A percentile compares a stretch with the other conserved stretches of the same genome.
Evolutionary conservation across 2,329 filamentous ascomycete genomes (phyloP).

Genomic region (Alternaria incomplexa): DNA sequence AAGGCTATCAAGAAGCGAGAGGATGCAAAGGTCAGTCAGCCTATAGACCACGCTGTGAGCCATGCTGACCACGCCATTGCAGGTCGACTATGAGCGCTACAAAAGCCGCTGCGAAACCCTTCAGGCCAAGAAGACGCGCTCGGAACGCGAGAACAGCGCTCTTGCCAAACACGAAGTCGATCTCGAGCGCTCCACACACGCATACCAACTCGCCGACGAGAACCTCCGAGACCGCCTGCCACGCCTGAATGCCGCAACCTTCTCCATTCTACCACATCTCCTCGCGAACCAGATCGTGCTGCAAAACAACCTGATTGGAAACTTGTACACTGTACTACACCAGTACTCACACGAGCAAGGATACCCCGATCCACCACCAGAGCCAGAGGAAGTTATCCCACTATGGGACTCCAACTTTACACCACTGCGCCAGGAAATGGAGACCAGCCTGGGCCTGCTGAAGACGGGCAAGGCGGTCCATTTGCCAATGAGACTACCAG

Average conservation of each 20-base stretch:
- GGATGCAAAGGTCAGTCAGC: conserved; percentile 67
- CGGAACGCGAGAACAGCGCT: conserved; percentile 73
- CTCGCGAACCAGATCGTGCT: conserved; percentile 74
- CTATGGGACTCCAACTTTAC: conserved; percentile 69
- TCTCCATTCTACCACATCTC: conserved; percentile 75
- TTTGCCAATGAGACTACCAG: conserved; percentile 59
- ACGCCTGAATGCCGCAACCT: conserved; percentile 71
- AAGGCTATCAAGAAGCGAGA: conserved; percentile 87
- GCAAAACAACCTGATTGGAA: conserved; percentile 76
- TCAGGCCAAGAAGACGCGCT: conserved; percentile 72
- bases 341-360: conserved; percentile 72
- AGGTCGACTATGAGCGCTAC: conserved; percentile 80
- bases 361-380: conserved; percentile 74
- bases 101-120: conserved; percentile 73
- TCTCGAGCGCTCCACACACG: conserved; percentile 68
- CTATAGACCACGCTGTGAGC: too few species aligned
- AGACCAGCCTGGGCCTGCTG: conserved; percentile 67
- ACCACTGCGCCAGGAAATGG: conserved; percentile 69
- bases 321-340: conserved; percentile 79
- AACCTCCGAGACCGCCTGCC: conserved; percentile 75
- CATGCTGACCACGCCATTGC: conserved; percentile 18
- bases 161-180: conserved; percentile 76
- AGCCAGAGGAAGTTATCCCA: conserved; percentile 73
- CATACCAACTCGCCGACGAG: conserved; percentile 77
- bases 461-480: conserved; percentile 71